Evolutionary conservation across 306 rosid species (phyloP), one percentile per base, ranked within the genome.

Genomic region (Sicyos baderoa): DNA sequence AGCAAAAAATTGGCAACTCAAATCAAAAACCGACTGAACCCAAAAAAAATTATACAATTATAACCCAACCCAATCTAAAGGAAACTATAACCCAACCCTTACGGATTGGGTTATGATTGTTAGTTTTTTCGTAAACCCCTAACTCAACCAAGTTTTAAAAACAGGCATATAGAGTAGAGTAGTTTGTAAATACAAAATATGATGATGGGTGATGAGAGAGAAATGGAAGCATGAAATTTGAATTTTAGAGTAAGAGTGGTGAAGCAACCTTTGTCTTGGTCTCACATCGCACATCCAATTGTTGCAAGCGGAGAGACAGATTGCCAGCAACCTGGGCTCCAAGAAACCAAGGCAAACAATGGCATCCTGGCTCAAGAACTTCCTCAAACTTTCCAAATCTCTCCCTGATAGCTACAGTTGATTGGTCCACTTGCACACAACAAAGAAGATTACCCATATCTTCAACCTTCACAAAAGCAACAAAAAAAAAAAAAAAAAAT

Each of bases 241-340:
- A 62, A 17, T 3, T 40, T 37, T 8, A 62, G 29, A 62, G 27
- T 17, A 37, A 40, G 51, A 54, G 66, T 48, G 55, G 47, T 73
- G n/a, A n/a, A n/a, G n/a, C 68, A 91, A 91, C 97, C 96, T 91
- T 91, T 45, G 97, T 89, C 86, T 91, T 91, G 78, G 97, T 91
- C 82, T 91, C 97, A 59, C 97, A 91, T 2, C 77, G 76, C 51
- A 92, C 81, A 48, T 92, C 97, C 88, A 92, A 71, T 70, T 92
- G 97, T 84, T 87, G 96, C 76, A 92, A 68, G 64, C 97, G 83
- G 53, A 92, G 92, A 82, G 97, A 81, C 71, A 92, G 96, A 76
- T 84, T 87, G 25, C 97, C 97, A 42, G 84, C 78, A 58, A 89
- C 6, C 74, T 74, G 84, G 58, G 72, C 69, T 71, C 97, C 97